These are phyloP conservation scores for Triglochin maritima DNA, from an alignment of 106 monocot species.

Conservation along the genomic window DNA sequence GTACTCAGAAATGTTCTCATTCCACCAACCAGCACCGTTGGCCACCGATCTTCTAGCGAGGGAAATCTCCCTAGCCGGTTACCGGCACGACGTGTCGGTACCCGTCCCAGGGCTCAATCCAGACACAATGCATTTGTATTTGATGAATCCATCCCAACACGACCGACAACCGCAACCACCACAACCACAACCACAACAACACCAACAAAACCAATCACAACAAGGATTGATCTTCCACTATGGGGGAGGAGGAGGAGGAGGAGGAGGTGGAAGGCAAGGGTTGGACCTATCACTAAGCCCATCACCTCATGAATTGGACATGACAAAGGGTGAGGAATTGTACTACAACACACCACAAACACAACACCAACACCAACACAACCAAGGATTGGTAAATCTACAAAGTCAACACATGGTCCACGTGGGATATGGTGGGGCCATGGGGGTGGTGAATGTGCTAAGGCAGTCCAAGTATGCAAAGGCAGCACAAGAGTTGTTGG, in stretches of 20 bases:
- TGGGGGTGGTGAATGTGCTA: constrained; percentile 36
- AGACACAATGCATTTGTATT: constrained; percentile 46
- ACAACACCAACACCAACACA: constrained; percentile 7
- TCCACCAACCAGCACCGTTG: constrained; percentile 10
- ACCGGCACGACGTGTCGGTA: constrained; percentile 7
- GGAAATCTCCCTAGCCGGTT: constrained; percentile 23
- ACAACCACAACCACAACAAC: constrained; percentile 12
- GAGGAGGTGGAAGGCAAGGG: constrained; percentile 50
- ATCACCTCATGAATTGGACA: constrained; percentile 58
- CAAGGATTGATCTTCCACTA: neutral
- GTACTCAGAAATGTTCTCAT: constrained; percentile 88
- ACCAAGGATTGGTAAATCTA: constrained; percentile 7
- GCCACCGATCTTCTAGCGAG: constrained; percentile 56
- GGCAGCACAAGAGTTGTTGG: constrained; percentile 81
- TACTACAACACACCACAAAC: constrained; percentile 33
- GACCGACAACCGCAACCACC: constrained; percentile 12
- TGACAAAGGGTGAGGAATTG: constrained; percentile 55
- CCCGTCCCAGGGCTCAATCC: constrained; percentile 2
- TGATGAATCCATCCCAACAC: constrained; percentile 29
- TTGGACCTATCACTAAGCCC: constrained; percentile 70
- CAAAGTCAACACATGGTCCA: constrained; percentile 29
- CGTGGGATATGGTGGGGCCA: constrained; percentile 36
- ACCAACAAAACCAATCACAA: neutral
- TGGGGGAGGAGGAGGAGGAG: constrained; percentile 6
- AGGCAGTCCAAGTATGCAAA: constrained; percentile 73